Conservation (phyloP, 2,329 filamentous ascomycete species). For the Exophiala viscosa region DNA sequence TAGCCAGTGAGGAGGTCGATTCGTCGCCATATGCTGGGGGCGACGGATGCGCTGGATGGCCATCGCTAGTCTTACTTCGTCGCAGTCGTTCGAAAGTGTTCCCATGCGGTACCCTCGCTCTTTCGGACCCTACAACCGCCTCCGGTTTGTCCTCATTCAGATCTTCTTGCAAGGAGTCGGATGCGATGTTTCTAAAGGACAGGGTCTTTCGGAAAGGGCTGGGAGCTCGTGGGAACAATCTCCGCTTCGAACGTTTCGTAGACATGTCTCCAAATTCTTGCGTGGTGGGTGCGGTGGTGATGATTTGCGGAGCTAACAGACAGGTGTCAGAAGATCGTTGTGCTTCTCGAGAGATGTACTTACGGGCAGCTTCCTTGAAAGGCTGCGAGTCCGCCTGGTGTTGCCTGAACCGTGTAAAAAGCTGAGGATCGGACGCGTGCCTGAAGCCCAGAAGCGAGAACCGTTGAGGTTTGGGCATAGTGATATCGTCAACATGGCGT, state of each 20-base stretch:
- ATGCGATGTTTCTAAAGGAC: slow-evolving; percentile 22
- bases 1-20: slow-evolving; percentile 57
- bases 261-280: slow-evolving; percentile 48
- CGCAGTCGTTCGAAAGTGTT: slow-evolving; percentile 19
- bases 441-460: slow-evolving; percentile 75
- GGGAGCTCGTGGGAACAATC: slow-evolving; percentile 17
- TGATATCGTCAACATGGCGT: slow-evolving; percentile 30
- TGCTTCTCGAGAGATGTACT: background rate
- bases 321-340: background rate
- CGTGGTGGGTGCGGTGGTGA: slow-evolving; percentile 84
- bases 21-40: slow-evolving; percentile 62
- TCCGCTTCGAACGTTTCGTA: slow-evolving; percentile 31
- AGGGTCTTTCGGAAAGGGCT: slow-evolving; percentile 24
- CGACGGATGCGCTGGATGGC: slow-evolving; percentile 41
- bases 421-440: slow-evolving; percentile 88
- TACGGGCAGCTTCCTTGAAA: slow-evolving; percentile 44
- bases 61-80: slow-evolving; percentile 17
- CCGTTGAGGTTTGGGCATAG: slow-evolving; percentile 42
- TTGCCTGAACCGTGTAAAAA: slow-evolving; percentile 73
- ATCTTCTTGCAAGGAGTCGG: slow-evolving; percentile 24
- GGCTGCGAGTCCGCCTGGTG: slow-evolving; percentile 32
- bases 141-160: slow-evolving; percentile 3
- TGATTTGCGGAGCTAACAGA: slow-evolving; percentile 61
- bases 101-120: slow-evolving; percentile 1
- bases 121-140: slow-evolving; percentile 1